These are phyloP conservation scores for Ceratocystis cacaofunesta DNA, from an alignment of 2,329 filamentous ascomycete species.

Conservation along the genomic window DNA sequence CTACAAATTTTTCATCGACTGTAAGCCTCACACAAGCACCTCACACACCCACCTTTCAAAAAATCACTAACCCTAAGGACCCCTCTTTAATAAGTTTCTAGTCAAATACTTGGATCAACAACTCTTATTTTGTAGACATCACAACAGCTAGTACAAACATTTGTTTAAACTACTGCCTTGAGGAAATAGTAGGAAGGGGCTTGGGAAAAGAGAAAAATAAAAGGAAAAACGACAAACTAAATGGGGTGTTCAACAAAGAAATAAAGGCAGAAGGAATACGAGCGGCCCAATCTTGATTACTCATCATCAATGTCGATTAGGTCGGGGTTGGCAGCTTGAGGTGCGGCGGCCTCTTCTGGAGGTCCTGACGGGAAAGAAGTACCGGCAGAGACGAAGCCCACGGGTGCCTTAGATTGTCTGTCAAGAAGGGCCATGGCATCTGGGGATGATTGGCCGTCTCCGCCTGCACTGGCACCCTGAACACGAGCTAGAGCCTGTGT, in stretches of 20 bases:
- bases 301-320: conserved; percentile 64
- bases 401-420: conserved; percentile 71
- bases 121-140: background rate
- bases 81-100: background rate
- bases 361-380: conserved; percentile 44
- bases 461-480: conserved; percentile 38
- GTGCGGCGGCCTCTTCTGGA: conserved; percentile 40
- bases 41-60: background rate
- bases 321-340: conserved; percentile 57
- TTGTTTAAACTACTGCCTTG: background rate
- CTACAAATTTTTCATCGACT: background rate
- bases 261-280: conserved; percentile 14
- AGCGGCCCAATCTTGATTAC: background rate
- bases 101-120: background rate
- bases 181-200: background rate
- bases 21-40: background rate
- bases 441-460: conserved; percentile 36
- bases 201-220: conserved; percentile 1
- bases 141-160: background rate
- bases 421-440: conserved; percentile 75
- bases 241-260: conserved; percentile 15
- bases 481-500: conserved; percentile 80
- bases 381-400: conserved; percentile 72
- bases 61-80: background rate
- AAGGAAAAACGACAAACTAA: background rate